phyloP scores from a whole-genome alignment of 768 basidiomycete genomes.

The Panaeolus cyanescens region DNA sequence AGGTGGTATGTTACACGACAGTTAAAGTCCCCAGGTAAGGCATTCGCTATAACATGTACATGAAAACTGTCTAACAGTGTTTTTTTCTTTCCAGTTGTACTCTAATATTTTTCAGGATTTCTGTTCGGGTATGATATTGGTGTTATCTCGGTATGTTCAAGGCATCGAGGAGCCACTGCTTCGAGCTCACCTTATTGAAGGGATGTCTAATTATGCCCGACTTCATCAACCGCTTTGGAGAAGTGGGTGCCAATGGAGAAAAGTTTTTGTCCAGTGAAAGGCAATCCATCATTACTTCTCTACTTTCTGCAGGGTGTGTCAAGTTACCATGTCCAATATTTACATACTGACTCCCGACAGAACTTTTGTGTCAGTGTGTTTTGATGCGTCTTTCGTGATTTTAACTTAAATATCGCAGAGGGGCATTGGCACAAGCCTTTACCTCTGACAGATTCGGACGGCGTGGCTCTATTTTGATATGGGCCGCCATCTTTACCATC shows the following conservation, averaged over 20 bases:
- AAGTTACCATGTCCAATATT: not conserved
- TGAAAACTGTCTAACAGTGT: not conserved
- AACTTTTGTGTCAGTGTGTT: constrained; percentile 49
- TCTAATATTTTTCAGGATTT: constrained; percentile 42
- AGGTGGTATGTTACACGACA: not conserved
- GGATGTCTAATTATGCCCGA: constrained; percentile 83
- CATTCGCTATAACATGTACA: not conserved
- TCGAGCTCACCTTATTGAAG: constrained; percentile 26
- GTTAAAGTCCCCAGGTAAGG: not conserved
- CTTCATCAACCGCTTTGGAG: constrained; percentile 70
- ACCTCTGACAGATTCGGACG: constrained; percentile 76
- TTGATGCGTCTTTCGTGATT: constrained; percentile 5
- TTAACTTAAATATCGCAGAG: constrained; percentile 32
- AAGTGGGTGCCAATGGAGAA: constrained; percentile 45
- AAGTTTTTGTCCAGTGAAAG: constrained; percentile 58
- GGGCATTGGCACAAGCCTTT: constrained; percentile 70
- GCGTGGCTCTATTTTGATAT: constrained; percentile 72
- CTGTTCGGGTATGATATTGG: constrained; percentile 79
- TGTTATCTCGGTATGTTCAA: constrained; percentile 61
- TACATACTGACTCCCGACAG: constrained; percentile 24
- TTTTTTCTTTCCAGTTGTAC: not conserved
- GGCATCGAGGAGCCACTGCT: constrained; percentile 2
- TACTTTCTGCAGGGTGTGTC: constrained; percentile 71
- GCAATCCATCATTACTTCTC: constrained; percentile 78
- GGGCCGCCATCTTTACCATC: constrained; percentile 72